Base-by-base conservation (phyloP, 352 stramenopile genomes). In the Peronospora farinosa region DNA sequence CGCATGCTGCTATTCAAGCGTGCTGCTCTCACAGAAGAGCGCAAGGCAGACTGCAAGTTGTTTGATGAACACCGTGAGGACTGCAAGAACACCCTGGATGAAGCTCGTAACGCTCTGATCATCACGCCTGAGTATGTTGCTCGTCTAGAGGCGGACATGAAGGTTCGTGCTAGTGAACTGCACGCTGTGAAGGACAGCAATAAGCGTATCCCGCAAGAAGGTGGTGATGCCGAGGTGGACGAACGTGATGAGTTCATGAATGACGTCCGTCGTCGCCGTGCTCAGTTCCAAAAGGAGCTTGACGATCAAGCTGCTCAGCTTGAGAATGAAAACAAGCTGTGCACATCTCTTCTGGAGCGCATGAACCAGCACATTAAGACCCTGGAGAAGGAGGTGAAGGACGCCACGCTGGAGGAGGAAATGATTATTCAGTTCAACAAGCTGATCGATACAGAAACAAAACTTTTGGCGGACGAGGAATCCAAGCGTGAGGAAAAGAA, bases 181-280 rank as follows among this genome's bases (percentile, higher is more conserved):
- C 65, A 81, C 42, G 69, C 74, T 47, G 82, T 93, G 16, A 55
- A 86, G 23, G 76, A 84, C n/a, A 89, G 76, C 67, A 93, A 93
- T 74, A 75, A 93, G 74, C 83, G 80, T 42, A 90, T 74, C 11
- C 62, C 76, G 16, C 76, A 84, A 47, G 83, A 93, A 46, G 83
- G 83, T 31, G 73, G 74, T 10, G 78, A 90, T 57, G 27, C 44
- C 1, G 79, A 88, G 46, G 62, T 90, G 13, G 80, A 93, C 47
- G 76, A 90, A 50, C 78, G 83, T 40, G 83, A 93, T 47, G 78
- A 88, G 61, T 93, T 92, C 53, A 93, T 93, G 83, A 93, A 93
- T 60, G 78, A 91, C 9, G 80, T 92, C 7, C 83, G 83, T 31
- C 65, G 68, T 39, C 83, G 80, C 47, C 83, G 83, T 42, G 66